A percentile compares a stretch with the other conserved stretches of the same genome.
Conservation (phyloP, 257 asterid species). For the Striga asiatica region DNA sequence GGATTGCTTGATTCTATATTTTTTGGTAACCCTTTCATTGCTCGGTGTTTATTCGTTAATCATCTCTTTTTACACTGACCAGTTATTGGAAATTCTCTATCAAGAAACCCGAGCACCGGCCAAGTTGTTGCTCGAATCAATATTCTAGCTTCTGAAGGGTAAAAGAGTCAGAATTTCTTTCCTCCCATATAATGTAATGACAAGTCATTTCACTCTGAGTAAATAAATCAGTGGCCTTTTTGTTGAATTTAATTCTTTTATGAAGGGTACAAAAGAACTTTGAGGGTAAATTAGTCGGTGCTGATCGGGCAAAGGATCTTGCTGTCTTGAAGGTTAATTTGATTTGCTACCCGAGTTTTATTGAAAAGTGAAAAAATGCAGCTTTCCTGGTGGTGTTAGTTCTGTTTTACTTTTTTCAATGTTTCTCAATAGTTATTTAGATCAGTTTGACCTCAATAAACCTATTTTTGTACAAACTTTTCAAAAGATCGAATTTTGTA, state of each 20-base stretch:
- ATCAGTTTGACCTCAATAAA: no score
- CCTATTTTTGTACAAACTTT: no score
- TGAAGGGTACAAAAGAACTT: constrained; percentile 86
- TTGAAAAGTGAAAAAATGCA: no score
- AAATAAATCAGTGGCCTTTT: background rate
- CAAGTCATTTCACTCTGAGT: background rate
- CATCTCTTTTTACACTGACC: constrained; percentile 18
- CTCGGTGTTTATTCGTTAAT: constrained; percentile 5
- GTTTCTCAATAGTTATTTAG: no score
- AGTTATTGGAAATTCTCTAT: constrained; percentile 94
- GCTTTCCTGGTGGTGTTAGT: no score
- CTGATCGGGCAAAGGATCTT: constrained; percentile 97
- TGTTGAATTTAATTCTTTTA: background rate
- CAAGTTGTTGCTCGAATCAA: constrained; percentile 92
- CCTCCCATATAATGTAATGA: background rate
- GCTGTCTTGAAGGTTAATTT: constrained; percentile 75
- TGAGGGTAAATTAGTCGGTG: constrained; percentile 83
- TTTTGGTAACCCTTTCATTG: no score
- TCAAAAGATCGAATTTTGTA: no score
- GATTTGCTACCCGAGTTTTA: background rate
- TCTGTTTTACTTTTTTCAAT: no score
- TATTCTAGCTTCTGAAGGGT: constrained; percentile 92
- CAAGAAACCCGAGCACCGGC: constrained; percentile 72
- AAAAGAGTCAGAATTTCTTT: constrained; percentile 16
- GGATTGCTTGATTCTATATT: no score